phyloP scores from a whole-genome alignment of 2,329 filamentous ascomycete species.

The Thielaviopsis ethacetica region DNA sequence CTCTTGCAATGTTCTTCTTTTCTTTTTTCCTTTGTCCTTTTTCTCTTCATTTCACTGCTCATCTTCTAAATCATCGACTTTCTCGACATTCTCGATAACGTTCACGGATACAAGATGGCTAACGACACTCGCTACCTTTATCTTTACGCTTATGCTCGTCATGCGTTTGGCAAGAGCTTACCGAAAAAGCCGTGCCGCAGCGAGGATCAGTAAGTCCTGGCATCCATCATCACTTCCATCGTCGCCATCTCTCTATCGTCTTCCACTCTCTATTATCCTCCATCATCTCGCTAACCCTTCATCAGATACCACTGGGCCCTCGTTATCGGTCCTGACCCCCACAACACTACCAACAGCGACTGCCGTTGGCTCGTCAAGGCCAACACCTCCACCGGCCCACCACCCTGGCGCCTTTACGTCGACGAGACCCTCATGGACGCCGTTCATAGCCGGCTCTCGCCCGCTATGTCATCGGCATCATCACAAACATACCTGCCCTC shows the following conservation, averaged over 20 bases:
- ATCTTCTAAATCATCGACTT: not conserved
- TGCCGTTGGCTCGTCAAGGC: constrained; percentile 1
- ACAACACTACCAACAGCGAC: not conserved
- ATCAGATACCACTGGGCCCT: constrained; percentile 3
- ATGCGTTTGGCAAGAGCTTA: not conserved
- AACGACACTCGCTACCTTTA: not conserved
- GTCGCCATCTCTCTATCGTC: no score
- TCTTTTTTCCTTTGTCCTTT: not conserved
- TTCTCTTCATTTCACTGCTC: not conserved
- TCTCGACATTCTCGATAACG: not conserved
- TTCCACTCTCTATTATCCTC: not conserved
- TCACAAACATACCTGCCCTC: not conserved
- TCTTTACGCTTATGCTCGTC: not conserved
- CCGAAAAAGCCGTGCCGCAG: not conserved
- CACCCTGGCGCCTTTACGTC: not conserved
- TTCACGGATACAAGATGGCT: not conserved
- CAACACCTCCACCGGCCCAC: not conserved
- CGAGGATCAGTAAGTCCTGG: not conserved
- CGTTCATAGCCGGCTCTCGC: not conserved
- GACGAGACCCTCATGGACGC: constrained; percentile 6
- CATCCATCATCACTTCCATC: no score
- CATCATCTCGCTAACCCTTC: not conserved
- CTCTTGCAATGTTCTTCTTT: not conserved
- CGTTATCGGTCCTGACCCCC: not conserved
- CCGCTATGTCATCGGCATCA: not conserved